phyloP scores from a whole-genome alignment of 306 rosid genomes.

The Abrus pulchellus region DNA sequence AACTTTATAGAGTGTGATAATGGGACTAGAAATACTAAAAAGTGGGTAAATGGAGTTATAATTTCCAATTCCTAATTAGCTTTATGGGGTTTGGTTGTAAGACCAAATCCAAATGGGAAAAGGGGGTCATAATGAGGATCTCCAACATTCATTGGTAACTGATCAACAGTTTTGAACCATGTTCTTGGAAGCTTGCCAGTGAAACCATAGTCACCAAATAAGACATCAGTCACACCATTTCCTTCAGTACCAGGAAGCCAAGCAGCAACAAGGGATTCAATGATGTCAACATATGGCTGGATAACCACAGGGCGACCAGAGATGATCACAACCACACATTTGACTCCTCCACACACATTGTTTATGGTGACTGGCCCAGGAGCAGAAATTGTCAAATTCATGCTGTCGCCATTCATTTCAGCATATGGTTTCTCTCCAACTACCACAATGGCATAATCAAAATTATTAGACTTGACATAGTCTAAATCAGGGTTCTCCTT shows the following conservation, averaged over 20 bases:
- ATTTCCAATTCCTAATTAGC: conserved; percentile 16
- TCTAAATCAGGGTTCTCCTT: conserved; percentile 40
- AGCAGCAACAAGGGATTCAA: conserved; percentile 53
- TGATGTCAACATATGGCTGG: conserved; percentile 38
- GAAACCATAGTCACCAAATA: conserved; percentile 56
- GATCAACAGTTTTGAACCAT: conserved; percentile 55
- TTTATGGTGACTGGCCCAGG: conserved; percentile 37
- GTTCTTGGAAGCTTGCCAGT: conserved; percentile 54
- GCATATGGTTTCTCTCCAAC: conserved; percentile 58
- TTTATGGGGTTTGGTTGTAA: conserved; percentile 20
- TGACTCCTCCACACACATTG: conserved; percentile 48
- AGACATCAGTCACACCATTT: conserved; percentile 54
- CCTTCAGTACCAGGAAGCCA: conserved; percentile 61
- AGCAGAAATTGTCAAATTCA: conserved; percentile 45
- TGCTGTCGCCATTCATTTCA: conserved; percentile 46
- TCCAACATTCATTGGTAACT: conserved; percentile 57
- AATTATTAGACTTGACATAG: conserved; percentile 27
- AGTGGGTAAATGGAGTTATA: too few relatives aligned
- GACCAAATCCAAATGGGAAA: conserved; percentile 61
- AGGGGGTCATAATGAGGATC: conserved; percentile 55
- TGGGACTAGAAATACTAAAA: too few relatives aligned
- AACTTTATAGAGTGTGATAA: too few relatives aligned
- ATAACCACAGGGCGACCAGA: conserved; percentile 55
- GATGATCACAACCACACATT: conserved; percentile 47
- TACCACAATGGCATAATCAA: conserved; percentile 50